Evolutionary conservation across 1,284 basidiomycete genomes (phyloP), one percentile per base, ranked within the genome.

Genomic region (Cryptococcus depauperatus): DNA sequence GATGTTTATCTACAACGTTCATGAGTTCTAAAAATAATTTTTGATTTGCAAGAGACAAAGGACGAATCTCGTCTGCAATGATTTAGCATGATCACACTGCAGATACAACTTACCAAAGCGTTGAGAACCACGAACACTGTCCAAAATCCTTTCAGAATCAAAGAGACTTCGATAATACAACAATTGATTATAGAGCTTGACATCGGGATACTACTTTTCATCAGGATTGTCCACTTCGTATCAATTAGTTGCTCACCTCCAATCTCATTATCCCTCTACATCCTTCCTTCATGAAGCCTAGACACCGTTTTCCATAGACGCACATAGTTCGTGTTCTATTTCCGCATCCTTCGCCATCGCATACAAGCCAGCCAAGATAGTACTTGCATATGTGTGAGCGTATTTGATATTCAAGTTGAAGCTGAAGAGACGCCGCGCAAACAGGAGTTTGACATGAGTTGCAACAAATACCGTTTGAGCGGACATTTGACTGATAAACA

Each of bases 331-430:
- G 77, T n/a, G 91, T 91, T 18, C 82, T 77, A 46, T 82, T 78
- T 8, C 80, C 79, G 64, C 95, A 99, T 2, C 82, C 84, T 25
- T 80, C 75, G 54, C 96, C 93, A 56, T 88, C 79, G 70, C 95
- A 99, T 10, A 85, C 74, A 1, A 80, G 83, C 84, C 85, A 91
- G 5, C 82, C 82, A 57, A 93, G 80, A 65, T 98, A 98, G 71
- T 93, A 97, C 56, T 76, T 79, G 3, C 75, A 72, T 43, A 99
- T 84, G 55, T 80, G 79, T 1, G 75, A 70, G 3, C 91, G 80
- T 46, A 97, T 85, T 55, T 89, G 84, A 0, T 78, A 72, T 65
- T 97, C 91, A 16, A 98, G 77, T 68, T 97, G 95, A 19, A 82
- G 74, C 47, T 82, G 80, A 35, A 96, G 64, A 51, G 84, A 85